Conservation (phyloP, 768 basidiomycete genomes). For the Cubamyces lactineus region DNA sequence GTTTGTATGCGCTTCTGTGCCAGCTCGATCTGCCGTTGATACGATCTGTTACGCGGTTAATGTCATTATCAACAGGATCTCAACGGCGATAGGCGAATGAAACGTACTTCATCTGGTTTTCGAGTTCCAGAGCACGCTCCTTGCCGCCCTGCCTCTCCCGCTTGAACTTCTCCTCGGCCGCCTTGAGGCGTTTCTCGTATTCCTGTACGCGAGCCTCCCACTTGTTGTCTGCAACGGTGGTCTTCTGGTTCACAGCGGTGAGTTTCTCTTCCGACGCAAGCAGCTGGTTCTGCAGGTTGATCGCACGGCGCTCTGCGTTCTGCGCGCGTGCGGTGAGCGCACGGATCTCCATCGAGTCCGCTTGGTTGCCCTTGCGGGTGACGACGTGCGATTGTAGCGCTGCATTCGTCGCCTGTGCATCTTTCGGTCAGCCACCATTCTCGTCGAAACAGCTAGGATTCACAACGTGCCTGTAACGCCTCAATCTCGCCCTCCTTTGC, state of each 20-base stretch:
- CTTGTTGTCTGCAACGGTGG: constrained; percentile 72
- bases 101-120: constrained; percentile 68
- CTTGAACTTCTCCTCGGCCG: constrained; percentile 91
- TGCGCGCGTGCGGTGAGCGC: constrained; percentile 73
- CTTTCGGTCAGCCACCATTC: no score
- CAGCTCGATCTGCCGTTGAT: constrained; percentile 43
- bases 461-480: constrained; percentile 60
- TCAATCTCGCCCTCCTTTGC: constrained; percentile 90
- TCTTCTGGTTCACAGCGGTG: constrained; percentile 72
- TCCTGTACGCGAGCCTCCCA: constrained; percentile 97
- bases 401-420: constrained; percentile 70
- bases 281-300: constrained; percentile 82
- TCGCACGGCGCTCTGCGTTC: constrained; percentile 88
- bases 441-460: background rate
- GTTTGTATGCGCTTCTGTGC: constrained; percentile 76
- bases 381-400: constrained; percentile 75
- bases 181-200: constrained; percentile 79
- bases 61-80: background rate
- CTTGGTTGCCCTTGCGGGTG: constrained; percentile 53
- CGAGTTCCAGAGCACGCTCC: constrained; percentile 80
- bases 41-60: constrained; percentile 5
- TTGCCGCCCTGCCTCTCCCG: constrained; percentile 93
- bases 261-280: constrained; percentile 84
- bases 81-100: background rate
- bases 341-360: constrained; percentile 70